A percentile compares a stretch with the other conserved stretches of the same genome.
These are phyloP conservation scores for Erigeron canadensis DNA, from an alignment of 129 eudicot species.

Conservation along the genomic window DNA sequence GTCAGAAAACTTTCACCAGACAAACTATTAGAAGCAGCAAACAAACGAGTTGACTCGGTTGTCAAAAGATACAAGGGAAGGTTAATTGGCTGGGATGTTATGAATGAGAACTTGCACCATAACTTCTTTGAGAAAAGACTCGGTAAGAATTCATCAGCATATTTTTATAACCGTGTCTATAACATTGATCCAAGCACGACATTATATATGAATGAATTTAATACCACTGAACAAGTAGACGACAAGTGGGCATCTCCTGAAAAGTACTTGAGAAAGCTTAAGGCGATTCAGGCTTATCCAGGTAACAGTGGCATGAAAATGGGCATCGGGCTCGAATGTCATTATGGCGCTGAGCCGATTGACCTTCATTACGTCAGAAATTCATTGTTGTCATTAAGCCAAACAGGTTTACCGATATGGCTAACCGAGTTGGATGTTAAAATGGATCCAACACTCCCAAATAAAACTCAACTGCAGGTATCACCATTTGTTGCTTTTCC, in stretches of 20 bases:
- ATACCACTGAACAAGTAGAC: conserved; percentile 53
- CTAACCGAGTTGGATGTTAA: conserved; percentile 70
- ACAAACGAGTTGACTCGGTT: conserved; percentile 41
- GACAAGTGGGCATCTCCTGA: conserved; percentile 38
- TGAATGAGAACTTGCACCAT: conserved; percentile 73
- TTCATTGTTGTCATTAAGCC: conserved; percentile 43
- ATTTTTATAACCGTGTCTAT: conserved; percentile 31
- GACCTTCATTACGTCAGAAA: conserved; percentile 60
- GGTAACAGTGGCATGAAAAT: conserved; percentile 33
- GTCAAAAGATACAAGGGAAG: conserved; percentile 50
- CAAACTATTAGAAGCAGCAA: conserved; percentile 35
- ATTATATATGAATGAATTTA: conserved; percentile 72
- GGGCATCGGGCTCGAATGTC: conserved; percentile 64
- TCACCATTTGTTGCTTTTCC: conserved; percentile 4
- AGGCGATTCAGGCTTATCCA: conserved; percentile 30
- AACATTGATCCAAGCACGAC: conserved; percentile 33
- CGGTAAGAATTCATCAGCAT: conserved; percentile 42
- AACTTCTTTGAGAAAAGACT: conserved; percentile 55
- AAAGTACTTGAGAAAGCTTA: conserved; percentile 34
- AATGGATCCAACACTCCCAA: conserved; percentile 23
- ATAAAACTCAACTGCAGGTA: conserved; percentile 31
- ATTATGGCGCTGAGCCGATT: conserved; percentile 40
- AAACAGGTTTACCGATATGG: conserved; percentile 68
- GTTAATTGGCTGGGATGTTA: conserved; percentile 73
- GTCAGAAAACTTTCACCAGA: conserved; percentile 32